Evolutionary conservation across 495 filamentous ascomycete genomes (phyloP).

Genomic region (Lophium mytilinum): DNA sequence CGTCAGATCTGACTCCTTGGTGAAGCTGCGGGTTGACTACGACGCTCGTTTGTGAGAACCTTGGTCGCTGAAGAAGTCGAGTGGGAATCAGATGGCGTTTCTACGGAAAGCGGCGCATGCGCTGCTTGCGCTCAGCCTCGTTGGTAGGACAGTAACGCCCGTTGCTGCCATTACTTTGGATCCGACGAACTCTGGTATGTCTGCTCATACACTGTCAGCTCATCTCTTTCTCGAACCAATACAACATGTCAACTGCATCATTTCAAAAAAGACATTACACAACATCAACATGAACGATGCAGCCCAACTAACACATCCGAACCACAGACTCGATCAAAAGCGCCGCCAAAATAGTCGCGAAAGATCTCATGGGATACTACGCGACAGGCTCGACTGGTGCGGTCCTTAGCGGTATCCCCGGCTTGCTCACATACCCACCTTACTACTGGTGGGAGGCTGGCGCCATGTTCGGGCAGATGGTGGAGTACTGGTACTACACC

Average conservation of each 20-base stretch:
- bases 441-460: slow-evolving; percentile 71
- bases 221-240: too few relatives aligned
- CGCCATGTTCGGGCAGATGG: slow-evolving; percentile 56
- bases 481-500: slow-evolving; percentile 74
- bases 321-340: slow-evolving; percentile 55
- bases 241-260: too few relatives aligned
- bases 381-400: slow-evolving; percentile 47
- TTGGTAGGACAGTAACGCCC: background rate
- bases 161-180: background rate
- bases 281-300: too few relatives aligned
- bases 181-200: background rate
- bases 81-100: background rate
- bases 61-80: too few relatives aligned
- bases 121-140: background rate
- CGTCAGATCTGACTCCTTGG: too few relatives aligned
- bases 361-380: slow-evolving; percentile 59
- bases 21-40: too few relatives aligned
- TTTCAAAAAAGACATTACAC: too few relatives aligned
- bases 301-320: too few relatives aligned
- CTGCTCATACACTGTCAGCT: too few relatives aligned
- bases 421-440: slow-evolving; percentile 50
- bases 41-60: too few relatives aligned
- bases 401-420: slow-evolving; percentile 51
- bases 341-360: slow-evolving; percentile 54
- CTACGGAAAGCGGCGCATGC: background rate